Evolutionary conservation across 768 basidiomycete genomes (phyloP), one percentile per base, ranked within the genome.

Genomic region (Paxillus ammoniavirescens): DNA sequence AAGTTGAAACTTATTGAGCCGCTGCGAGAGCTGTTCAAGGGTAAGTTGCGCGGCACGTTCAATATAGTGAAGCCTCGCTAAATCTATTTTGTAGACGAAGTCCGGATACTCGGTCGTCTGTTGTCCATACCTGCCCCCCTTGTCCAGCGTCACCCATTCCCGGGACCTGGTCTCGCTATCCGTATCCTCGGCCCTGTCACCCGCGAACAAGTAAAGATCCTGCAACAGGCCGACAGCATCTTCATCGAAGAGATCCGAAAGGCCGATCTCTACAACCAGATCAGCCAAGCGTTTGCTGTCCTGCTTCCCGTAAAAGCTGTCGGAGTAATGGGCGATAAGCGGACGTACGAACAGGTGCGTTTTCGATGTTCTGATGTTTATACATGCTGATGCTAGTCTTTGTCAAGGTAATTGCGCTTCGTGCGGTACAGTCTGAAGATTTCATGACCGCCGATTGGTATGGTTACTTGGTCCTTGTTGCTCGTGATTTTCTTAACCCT

Each of bases 361-460:
- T 26, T 14, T 40, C 31, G 28, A 6, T n/a, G 15, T 41, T 15
- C 1, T 21, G 12, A 2, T 2, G 7, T 51, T 7, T 8, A 30
- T 33, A 3, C 35, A 2, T 50, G 43, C 54, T 55, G 47, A 53
- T 55, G 47, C 43, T 53, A 47, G 18, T 61, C 23, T 38, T 49
- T 36, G 13, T 26, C 28, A 61, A 89, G 85, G 95, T 99, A 46
- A 92, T 98, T 53, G 91, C 93, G 1, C 77, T 99, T 49, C 84
- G 97, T 47, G 97, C 97, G 3, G 96, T 98, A 8, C 88, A 91
- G 67, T 87, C 94, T n/a, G 96, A 98, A 68, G 97, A 99, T 71
- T 99, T 99, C 68, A 99, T 99, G 97, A 99, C 97, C 13, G 97
- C 97, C 35, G 96, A 98, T 69, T 98, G 96, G 96, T 93, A 65